Evolutionary conservation across 2,329 filamentous ascomycete species (phyloP).

Genomic region (Pochonia chlamydosporia): DNA sequence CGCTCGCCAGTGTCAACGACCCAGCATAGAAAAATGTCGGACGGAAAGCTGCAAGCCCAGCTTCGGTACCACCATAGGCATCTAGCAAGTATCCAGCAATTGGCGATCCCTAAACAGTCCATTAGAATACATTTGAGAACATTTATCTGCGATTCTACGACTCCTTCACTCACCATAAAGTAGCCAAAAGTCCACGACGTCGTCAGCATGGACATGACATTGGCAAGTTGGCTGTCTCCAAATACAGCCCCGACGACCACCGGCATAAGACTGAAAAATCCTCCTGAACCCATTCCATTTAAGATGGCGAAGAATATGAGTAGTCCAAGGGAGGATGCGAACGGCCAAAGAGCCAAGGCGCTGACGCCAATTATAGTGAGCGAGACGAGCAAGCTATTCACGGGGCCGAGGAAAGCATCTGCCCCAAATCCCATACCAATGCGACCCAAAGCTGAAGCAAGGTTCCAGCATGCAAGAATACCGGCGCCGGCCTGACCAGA

Average conservation of each 20-base stretch:
- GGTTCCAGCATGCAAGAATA: slow-evolving; percentile 22
- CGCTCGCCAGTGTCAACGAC: background rate
- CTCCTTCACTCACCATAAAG: slow-evolving; percentile 19
- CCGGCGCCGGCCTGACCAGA: slow-evolving; percentile 17
- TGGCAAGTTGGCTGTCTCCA: slow-evolving; percentile 14
- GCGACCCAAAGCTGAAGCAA: slow-evolving; percentile 21
- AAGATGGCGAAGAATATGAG: slow-evolving; percentile 17
- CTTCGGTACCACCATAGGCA: background rate
- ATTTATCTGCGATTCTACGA: background rate
- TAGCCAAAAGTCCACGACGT: slow-evolving; percentile 24
- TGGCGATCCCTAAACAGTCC: background rate
- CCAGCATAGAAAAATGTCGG: background rate
- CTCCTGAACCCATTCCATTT: slow-evolving; percentile 23
- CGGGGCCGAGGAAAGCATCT: slow-evolving; percentile 18
- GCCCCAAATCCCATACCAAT: slow-evolving; percentile 19
- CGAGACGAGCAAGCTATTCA: slow-evolving; percentile 21
- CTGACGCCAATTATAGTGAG: slow-evolving; percentile 20
- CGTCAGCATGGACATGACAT: slow-evolving; percentile 20
- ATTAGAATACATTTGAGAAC: background rate
- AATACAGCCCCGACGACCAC: slow-evolving; percentile 19
- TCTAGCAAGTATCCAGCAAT: background rate
- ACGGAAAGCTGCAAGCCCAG: background rate
- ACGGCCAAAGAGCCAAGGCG: slow-evolving; percentile 19
- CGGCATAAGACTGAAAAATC: slow-evolving; percentile 24
- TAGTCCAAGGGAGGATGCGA: slow-evolving; percentile 18